These are phyloP conservation scores for Geotrichum carabidarum DNA, from an alignment of 1,139 yeast genomes.

Conservation along the genomic window DNA sequence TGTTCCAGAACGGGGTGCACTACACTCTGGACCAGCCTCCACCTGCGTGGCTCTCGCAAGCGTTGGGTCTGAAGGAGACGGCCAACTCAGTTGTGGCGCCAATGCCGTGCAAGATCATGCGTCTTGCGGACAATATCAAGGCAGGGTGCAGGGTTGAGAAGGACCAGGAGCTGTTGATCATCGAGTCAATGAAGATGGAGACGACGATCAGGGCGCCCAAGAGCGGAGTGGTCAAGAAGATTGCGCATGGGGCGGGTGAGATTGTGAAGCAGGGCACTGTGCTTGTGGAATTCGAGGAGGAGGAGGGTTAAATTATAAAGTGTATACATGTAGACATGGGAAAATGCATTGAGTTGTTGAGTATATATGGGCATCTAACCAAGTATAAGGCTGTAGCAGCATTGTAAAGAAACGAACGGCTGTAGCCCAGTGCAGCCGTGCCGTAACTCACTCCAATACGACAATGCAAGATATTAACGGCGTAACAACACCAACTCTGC, in stretches of 20 bases:
- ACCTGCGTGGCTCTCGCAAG: constrained; percentile 34
- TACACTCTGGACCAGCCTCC: constrained; percentile 30
- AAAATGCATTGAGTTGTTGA: too few relatives aligned
- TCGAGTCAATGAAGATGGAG: constrained; percentile 29
- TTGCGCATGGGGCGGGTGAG: constrained; percentile 34
- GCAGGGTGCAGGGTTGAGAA: constrained; percentile 22
- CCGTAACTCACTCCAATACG: too few relatives aligned
- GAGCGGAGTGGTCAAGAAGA: constrained; percentile 31
- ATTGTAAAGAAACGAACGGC: too few relatives aligned
- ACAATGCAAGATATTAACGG: too few relatives aligned
- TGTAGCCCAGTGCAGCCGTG: too few relatives aligned
- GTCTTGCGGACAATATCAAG: constrained; percentile 23
- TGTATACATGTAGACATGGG: too few relatives aligned
- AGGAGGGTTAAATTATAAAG: constrained; percentile 12
- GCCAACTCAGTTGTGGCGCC: constrained; percentile 35
- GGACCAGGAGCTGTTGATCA: constrained; percentile 25
- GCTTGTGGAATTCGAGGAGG: constrained; percentile 34
- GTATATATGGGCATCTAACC: too few relatives aligned
- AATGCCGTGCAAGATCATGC: constrained; percentile 37
- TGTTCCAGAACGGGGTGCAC: constrained; percentile 34
- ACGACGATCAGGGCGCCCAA: constrained; percentile 25
- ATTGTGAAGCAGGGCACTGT: constrained; percentile 36
- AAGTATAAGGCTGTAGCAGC: too few relatives aligned
- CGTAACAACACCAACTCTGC: too few relatives aligned
- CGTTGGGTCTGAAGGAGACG: constrained; percentile 32